Evolutionary conservation across 768 basidiomycete species (phyloP).

Genomic region (Pluteus cervinus): DNA sequence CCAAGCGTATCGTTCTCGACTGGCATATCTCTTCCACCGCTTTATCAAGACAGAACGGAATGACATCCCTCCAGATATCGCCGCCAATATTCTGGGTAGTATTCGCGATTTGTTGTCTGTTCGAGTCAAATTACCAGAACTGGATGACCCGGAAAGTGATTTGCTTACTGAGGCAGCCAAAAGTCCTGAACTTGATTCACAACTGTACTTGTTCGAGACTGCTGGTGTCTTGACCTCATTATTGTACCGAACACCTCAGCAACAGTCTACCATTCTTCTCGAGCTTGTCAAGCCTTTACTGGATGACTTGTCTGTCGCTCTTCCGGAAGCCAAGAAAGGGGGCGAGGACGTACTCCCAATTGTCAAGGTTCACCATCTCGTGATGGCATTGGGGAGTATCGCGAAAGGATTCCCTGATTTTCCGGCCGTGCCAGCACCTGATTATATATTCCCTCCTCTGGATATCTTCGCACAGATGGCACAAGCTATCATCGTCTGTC

Average conservation of each 20-base stretch:
- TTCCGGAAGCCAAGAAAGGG: too few species aligned
- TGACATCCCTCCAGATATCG: slow-evolving; percentile 71
- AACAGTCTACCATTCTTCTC: slow-evolving; percentile 62
- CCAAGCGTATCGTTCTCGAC: slow-evolving; percentile 60
- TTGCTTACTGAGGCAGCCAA: slow-evolving; percentile 76
- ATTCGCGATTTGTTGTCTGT: slow-evolving; percentile 76
- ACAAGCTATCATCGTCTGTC: slow-evolving; percentile 78
- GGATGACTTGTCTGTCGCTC: slow-evolving; percentile 63
- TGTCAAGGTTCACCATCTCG: slow-evolving; percentile 83
- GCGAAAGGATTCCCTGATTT: slow-evolving; percentile 97
- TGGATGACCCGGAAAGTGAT: slow-evolving; percentile 68
- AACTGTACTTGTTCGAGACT: slow-evolving; percentile 93
- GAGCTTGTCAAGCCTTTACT: slow-evolving; percentile 81
- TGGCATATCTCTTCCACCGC: slow-evolving; percentile 89
- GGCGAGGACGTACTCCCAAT: slow-evolving; percentile 70
- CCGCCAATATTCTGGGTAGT: slow-evolving; percentile 62
- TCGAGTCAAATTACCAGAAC: slow-evolving; percentile 68
- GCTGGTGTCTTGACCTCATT: slow-evolving; percentile 79
- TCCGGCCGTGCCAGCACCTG: slow-evolving; percentile 60
- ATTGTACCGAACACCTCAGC: slow-evolving; percentile 58
- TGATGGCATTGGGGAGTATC: slow-evolving; percentile 92
- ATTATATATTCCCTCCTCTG: slow-evolving; percentile 64
- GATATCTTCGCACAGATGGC: slow-evolving; percentile 82
- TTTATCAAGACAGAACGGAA: slow-evolving; percentile 82
- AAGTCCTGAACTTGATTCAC: slow-evolving; percentile 76